Percentiles rank a stretch among this genome's conserved stretches.
phyloP scores from a whole-genome alignment of 2,329 filamentous ascomycete species.

The Cytospora piceicola region DNA sequence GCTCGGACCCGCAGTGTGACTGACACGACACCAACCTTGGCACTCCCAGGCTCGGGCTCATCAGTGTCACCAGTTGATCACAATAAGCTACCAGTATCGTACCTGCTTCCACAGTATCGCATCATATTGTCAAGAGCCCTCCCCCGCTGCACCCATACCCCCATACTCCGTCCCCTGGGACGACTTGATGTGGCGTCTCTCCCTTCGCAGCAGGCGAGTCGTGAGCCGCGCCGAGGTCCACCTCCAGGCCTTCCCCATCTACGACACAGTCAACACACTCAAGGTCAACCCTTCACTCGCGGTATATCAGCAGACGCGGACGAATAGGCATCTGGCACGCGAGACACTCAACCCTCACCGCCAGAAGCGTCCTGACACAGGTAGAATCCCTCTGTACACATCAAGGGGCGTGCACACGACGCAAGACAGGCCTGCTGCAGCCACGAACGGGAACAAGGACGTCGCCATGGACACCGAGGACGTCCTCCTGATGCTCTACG shows the following conservation, averaged over 20 bases:
- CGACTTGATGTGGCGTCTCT: background rate
- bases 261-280: background rate
- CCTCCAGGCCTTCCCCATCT: background rate
- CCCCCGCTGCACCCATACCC: too few species aligned
- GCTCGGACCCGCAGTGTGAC: too few species aligned
- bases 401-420: background rate
- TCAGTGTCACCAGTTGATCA: too few species aligned
- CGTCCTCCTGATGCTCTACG: conserved; percentile 19
- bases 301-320: background rate
- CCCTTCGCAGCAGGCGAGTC: background rate
- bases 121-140: too few species aligned
- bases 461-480: conserved; percentile 10
- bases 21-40: too few species aligned
- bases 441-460: background rate
- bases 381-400: background rate
- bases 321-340: background rate
- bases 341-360: background rate
- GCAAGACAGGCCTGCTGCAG: background rate
- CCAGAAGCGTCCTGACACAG: background rate
- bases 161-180: background rate
- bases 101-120: too few species aligned
- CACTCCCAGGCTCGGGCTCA: too few species aligned
- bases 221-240: background rate
- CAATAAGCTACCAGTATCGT: too few species aligned
- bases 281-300: background rate